Base-by-base conservation (phyloP, 1,284 basidiomycete species). In the Austroboletus novae-zelandiae region DNA sequence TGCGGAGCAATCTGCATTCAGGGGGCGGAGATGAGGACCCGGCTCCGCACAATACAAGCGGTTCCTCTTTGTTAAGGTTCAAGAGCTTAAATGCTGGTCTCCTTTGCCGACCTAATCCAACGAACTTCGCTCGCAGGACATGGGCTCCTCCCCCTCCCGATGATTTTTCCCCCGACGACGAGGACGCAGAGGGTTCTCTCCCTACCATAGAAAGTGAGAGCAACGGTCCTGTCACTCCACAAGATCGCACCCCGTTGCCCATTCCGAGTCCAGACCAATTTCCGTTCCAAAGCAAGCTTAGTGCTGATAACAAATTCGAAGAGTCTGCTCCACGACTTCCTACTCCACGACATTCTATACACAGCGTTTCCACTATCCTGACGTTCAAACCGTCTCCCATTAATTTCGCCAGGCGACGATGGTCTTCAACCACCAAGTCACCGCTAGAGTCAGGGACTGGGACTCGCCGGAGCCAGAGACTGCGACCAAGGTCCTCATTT, bases 401-500 rank as follows among this genome's bases (percentile, higher is more conserved):
- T 67, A 78, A 76, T 60, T 74, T 79, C 55, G 78, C 80, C 11
- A 73, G 71, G 52, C 74, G 76, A 47, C 74, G 79, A 40, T 81
- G 79, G 79, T 75, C 73, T 49, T 71, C 74, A 46, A 52, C 58
- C 29, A 45, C 57, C 53, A 64, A 62, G 51, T 65, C 69, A 45
- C 61, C 69, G 47, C 54, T 62, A 52, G 64, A 70, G 48, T 55
- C 58, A 56, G 57, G 63, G 61, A 55, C 55, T 30, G 58, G 61
- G 50, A 58, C 61, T 34, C 56, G 65, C 40, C 68, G 65, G 40
- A 71, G 69, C 52, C 66, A 69, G 46, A 64, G 65, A 56, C 57
- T 71, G 53, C 68, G 66, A 52, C 67, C 67, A 46, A 58, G 61
- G 52, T 44, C 65, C 41, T 60, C 60, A 13, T 62, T 54, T 53